Evolutionary conservation across 306 rosid genomes (phyloP).

Genomic region (Castanospermum australe): DNA sequence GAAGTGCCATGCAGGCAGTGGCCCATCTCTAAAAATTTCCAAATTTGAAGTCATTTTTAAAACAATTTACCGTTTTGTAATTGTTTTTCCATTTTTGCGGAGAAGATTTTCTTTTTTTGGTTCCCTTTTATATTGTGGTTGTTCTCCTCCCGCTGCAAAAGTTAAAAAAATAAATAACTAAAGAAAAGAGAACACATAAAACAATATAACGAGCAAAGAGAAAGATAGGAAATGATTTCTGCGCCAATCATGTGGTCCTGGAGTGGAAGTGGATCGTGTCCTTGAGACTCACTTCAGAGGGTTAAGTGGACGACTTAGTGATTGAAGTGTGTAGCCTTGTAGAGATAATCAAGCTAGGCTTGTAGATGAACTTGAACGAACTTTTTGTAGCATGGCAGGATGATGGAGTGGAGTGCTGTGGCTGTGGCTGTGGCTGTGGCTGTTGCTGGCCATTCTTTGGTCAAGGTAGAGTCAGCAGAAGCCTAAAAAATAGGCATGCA

Average conservation of each 20-base stretch:
- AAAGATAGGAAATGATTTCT: background rate
- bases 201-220: background rate
- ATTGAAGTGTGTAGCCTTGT: no score
- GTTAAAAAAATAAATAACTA: background rate
- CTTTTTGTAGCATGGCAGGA: background rate
- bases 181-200: background rate
- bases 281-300: background rate
- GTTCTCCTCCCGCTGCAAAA: background rate
- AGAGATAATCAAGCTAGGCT: no score
- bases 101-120: background rate
- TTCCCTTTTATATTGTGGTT: background rate
- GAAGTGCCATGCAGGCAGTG: background rate
- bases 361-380: background rate
- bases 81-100: no score
- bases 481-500: constrained; percentile 23
- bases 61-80: no score
- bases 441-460: background rate
- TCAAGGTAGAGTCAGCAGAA: constrained; percentile 13
- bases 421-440: background rate
- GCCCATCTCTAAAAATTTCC: background rate
- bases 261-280: background rate
- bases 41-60: no score
- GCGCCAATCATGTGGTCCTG: background rate
- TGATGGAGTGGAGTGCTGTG: background rate
- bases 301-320: background rate